Evolutionary conservation across 2,329 filamentous ascomycete species (phyloP).

Genomic region (Monilinia fructigena): DNA sequence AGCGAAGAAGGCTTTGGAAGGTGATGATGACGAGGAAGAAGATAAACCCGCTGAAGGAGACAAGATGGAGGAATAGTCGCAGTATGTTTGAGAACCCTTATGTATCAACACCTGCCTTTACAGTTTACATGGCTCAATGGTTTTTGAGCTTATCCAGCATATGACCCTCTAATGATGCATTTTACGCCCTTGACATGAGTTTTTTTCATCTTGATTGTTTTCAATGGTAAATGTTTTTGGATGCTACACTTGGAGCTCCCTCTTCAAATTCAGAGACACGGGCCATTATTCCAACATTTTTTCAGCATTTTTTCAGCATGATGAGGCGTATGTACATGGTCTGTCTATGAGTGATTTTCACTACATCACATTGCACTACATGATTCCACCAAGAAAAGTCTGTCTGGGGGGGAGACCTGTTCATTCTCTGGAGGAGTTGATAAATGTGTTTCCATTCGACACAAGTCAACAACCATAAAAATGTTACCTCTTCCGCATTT

Average conservation of each 20-base stretch:
- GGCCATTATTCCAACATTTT: background rate
- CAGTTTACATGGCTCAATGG: constrained; percentile 15
- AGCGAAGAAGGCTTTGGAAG: constrained; percentile 86
- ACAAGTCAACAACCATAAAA: background rate
- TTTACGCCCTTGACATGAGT: constrained; percentile 6
- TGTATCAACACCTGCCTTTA: constrained; percentile 38
- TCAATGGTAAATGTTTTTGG: background rate
- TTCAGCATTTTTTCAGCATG: background rate
- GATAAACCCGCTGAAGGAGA: constrained; percentile 61
- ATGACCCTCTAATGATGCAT: constrained; percentile 24
- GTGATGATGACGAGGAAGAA: constrained; percentile 79
- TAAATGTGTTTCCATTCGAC: no score
- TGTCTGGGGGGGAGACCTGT: background rate
- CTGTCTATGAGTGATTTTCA: background rate
- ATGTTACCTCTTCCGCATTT: background rate
- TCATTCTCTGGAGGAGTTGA: no score
- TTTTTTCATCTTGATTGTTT: background rate
- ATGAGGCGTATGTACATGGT: background rate
- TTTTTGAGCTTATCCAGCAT: constrained; percentile 20
- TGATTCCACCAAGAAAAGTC: background rate
- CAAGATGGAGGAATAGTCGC: constrained; percentile 82
- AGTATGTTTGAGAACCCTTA: constrained; percentile 30
- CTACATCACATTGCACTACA: background rate
- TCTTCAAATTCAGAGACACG: background rate
- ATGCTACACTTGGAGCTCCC: background rate